Conservation (phyloP, 2,329 filamentous ascomycete species). For the Tolypocladium tundrense region DNA sequence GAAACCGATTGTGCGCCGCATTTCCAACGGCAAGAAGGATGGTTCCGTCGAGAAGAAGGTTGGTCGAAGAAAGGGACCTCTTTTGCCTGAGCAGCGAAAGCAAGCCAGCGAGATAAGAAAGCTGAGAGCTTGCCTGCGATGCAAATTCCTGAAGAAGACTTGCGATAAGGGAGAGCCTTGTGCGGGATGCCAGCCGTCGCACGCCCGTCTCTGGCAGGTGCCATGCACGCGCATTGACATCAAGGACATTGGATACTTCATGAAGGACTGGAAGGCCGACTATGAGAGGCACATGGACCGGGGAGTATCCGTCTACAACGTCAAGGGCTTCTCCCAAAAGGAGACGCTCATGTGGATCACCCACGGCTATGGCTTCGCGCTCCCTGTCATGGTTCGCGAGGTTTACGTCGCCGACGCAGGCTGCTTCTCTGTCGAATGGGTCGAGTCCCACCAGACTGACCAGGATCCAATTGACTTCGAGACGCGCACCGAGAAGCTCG, state of each 20-base stretch:
- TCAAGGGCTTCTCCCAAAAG: conserved; percentile 69
- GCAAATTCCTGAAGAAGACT: conserved; percentile 98
- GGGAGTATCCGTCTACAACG: conserved; percentile 86
- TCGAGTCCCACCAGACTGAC: conserved; percentile 61
- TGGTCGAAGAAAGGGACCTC: conserved; percentile 77
- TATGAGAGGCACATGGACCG: conserved; percentile 83
- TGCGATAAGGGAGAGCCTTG: conserved; percentile 97
- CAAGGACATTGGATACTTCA: conserved; percentile 96
- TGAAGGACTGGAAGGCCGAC: conserved; percentile 98
- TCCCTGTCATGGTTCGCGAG: conserved; percentile 88
- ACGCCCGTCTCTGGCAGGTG: conserved; percentile 93
- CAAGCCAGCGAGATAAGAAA: conserved; percentile 96
- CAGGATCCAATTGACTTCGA: conserved; percentile 73
- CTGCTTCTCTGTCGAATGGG: conserved; percentile 90
- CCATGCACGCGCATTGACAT: conserved; percentile 97
- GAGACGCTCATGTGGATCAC: conserved; percentile 80
- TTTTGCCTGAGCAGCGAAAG: conserved; percentile 87
- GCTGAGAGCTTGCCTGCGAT: conserved; percentile 82
- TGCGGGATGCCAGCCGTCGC: conserved; percentile 87
- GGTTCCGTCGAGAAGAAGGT: conserved; percentile 78
- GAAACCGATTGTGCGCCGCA: conserved; percentile 77
- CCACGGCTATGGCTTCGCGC: conserved; percentile 86
- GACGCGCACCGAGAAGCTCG: conserved; percentile 77
- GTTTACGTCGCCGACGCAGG: conserved; percentile 86
- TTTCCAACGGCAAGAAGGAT: conserved; percentile 68